Evolutionary conservation across 1,284 basidiomycete genomes (phyloP).

Genomic region (Vanrija pseudolonga): DNA sequence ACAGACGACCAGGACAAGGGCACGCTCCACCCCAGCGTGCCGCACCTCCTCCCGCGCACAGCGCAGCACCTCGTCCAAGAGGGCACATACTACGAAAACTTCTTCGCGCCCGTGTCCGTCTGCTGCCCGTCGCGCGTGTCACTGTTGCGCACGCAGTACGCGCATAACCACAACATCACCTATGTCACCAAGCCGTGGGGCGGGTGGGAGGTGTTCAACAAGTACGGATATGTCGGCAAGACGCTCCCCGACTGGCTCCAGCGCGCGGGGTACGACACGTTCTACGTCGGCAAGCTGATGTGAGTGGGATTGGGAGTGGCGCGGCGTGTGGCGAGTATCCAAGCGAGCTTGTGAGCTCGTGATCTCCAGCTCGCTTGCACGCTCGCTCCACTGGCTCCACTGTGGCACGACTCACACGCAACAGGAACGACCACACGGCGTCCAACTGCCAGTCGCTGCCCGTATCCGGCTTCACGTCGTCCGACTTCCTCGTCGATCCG

Average conservation of each 20-base stretch:
- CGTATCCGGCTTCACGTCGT: conserved; percentile 21
- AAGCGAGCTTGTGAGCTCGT: too few species aligned
- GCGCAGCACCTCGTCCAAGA: conserved; percentile 22
- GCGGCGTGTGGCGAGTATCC: not conserved
- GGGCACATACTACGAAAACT: conserved; percentile 27
- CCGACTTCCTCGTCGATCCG: conserved; percentile 36
- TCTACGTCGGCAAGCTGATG: conserved; percentile 41
- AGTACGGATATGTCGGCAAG: conserved; percentile 29
- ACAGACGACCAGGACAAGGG: conserved; percentile 30
- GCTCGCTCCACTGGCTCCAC: too few species aligned
- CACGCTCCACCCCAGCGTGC: conserved; percentile 8
- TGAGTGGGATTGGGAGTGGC: conserved; percentile 6
- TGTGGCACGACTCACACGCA: not conserved
- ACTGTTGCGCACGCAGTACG: conserved; percentile 31
- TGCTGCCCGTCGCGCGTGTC: conserved; percentile 36
- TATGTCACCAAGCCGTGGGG: conserved; percentile 30
- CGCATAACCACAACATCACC: conserved; percentile 40
- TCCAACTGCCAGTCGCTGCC: conserved; percentile 25
- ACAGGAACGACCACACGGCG: conserved; percentile 30
- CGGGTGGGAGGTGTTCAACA: conserved; percentile 35
- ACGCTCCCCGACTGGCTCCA: conserved; percentile 36
- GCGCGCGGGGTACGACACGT: conserved; percentile 32
- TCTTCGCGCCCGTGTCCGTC: conserved; percentile 29
- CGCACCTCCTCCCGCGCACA: conserved; percentile 18
- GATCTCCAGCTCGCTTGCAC: too few species aligned